Conservation (phyloP, 192 early-diverging fungal genomes). For the Backusella sp. region DNA sequence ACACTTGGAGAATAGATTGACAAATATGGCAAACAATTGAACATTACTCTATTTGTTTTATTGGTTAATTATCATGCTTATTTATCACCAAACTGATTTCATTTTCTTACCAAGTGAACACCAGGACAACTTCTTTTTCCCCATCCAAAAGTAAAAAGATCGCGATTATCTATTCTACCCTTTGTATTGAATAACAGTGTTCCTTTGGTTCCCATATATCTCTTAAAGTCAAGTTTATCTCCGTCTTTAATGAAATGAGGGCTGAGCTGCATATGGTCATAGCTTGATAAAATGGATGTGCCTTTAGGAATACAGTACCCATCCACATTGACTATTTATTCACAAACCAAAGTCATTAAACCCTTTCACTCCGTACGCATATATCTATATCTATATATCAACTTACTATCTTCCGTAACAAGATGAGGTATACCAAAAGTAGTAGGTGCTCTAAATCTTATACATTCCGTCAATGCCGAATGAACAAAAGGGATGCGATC, state of each 20-base stretch:
- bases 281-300: background rate
- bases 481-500: background rate
- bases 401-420: slow-evolving; percentile 1
- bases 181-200: background rate
- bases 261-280: background rate
- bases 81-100: background rate
- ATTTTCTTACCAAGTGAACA: background rate
- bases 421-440: background rate
- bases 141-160: background rate
- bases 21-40: background rate
- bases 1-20: background rate
- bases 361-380: background rate
- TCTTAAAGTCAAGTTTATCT: background rate
- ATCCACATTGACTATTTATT: background rate
- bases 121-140: background rate
- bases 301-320: background rate
- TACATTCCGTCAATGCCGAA: background rate
- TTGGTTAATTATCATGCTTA: background rate
- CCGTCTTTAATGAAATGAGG: background rate
- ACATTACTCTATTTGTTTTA: background rate
- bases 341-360: background rate
- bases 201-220: background rate
- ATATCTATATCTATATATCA: background rate
- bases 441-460: background rate
- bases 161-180: background rate